Evolutionary conservation across 345 rosid species (phyloP).

Genomic region (Capsella bursapastoris): DNA sequence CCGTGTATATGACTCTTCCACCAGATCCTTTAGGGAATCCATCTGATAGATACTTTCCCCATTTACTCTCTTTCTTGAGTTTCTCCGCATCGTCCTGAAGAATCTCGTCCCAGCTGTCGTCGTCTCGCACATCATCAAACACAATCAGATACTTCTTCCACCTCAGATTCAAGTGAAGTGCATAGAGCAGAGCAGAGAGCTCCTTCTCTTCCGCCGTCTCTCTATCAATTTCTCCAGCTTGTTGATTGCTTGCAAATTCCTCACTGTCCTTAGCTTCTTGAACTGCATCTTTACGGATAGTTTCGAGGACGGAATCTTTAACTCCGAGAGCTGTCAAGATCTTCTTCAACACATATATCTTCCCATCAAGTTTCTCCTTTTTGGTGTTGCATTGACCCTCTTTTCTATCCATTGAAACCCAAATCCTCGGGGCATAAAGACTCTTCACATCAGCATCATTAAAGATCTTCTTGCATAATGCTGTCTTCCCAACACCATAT

Average conservation of each 20-base stretch:
- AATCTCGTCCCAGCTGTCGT: conserved; percentile 27
- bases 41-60: conserved; percentile 47
- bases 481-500: conserved; percentile 53
- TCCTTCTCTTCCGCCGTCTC: conserved; percentile 11
- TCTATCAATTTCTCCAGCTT: background rate
- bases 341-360: conserved; percentile 36
- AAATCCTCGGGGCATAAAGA: conserved; percentile 51
- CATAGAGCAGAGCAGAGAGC: conserved; percentile 46
- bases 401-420: conserved; percentile 41
- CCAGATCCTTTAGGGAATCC: conserved; percentile 63
- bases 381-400: no score
- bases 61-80: conserved; percentile 16
- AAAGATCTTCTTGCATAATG: conserved; percentile 48
- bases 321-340: conserved; percentile 46
- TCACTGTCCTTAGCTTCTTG: background rate
- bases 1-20: conserved; percentile 56
- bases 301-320: background rate
- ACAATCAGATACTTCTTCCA: conserved; percentile 63
- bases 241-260: background rate
- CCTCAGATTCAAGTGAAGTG: conserved; percentile 51
- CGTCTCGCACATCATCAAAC: conserved; percentile 47
- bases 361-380: background rate
- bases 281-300: background rate
- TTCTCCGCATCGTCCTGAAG: conserved; percentile 20
- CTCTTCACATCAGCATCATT: conserved; percentile 38